phyloP scores from a whole-genome alignment of 1,284 basidiomycete genomes.

The Fomes fomentarius region DNA sequence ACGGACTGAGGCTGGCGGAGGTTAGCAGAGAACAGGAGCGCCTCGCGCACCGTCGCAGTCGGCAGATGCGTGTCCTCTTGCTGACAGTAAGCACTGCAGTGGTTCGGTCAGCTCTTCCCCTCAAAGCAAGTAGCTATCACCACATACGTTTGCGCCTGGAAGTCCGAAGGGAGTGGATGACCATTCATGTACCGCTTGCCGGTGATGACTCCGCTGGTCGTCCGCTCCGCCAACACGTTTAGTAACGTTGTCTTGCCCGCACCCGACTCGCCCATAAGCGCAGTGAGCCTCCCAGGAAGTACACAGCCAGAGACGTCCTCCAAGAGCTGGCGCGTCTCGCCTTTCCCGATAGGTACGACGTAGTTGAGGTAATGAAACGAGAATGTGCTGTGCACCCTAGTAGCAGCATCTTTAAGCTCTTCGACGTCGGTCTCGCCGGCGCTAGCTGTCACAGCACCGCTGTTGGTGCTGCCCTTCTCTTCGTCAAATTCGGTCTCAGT shows the following conservation, averaged over 20 bases:
- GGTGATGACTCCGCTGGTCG: conserved; percentile 82
- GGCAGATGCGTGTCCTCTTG: conserved; percentile 91
- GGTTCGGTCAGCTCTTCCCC: no score
- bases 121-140: no score
- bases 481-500: conserved; percentile 33
- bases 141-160: no score
- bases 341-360: conserved; percentile 72
- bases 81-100: conserved; percentile 76
- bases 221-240: conserved; percentile 87
- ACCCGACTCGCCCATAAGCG: conserved; percentile 82
- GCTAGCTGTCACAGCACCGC: no score
- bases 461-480: conserved; percentile 27
- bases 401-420: conserved; percentile 19
- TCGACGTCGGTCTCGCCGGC: conserved; percentile 16
- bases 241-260: conserved; percentile 83
- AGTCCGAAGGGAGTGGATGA: conserved; percentile 72
- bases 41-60: conserved; percentile 87
- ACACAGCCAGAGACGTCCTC: conserved; percentile 89
- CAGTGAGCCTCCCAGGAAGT: conserved; percentile 81
- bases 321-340: conserved; percentile 70
- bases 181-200: conserved; percentile 87
- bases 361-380: conserved; percentile 78
- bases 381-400: conserved; percentile 50
- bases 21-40: conserved; percentile 87
- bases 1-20: conserved; percentile 83